Base-by-base conservation (phyloP, 345 rosid species). In the Rhodamnia rubescens region DNA sequence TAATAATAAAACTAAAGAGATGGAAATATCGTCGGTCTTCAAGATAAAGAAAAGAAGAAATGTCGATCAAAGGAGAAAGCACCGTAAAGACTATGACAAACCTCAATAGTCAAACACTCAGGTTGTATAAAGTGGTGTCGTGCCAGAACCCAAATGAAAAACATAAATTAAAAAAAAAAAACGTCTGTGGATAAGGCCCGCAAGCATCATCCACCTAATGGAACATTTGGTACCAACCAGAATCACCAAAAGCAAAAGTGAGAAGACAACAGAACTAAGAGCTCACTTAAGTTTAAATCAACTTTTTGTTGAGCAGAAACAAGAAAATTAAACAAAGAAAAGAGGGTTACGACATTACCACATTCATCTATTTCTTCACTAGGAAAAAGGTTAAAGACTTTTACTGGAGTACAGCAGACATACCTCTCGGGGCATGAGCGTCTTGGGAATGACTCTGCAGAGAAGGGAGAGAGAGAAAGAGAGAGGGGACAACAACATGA, bases 391-490 rank as follows among this genome's bases (percentile, higher is more conserved):
- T 89, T 50, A 29, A 83, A 88, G 91, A 61, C 90, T 92, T 90
- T 85, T 88, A 80, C 88, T 83, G 86, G 93, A 50, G 56, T 55
- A 81, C 83, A 87, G 86, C 90, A 91, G 91, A 92, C 98, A 93
- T 92, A 98, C 99, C 99, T 98, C 99, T 94, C 97, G 97, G 92
- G 98, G 99, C 99, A 96, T 96, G 95, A 98, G 98, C 92, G 99
- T 98, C 97, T 95, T 96, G 94, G 99, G 99, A 93, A 98, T 98
- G 88, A 98, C 95, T 90, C 99, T 98, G 98, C 87, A 84, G 56
- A 81, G 64, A 53, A 74, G 61, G 36, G 29, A 52, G 55, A 55
- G 44, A 53, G 89, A 90, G 59, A 86, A 85, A 54, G 57, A 83
- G 75, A 44, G 80, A 9, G 40, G 81, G 64, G 93, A 92, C 95